A percentile compares a stretch with the other conserved stretches of the same genome.
phyloP scores from a whole-genome alignment of 805 yeast genomes.

The Teunomyces kruisii region DNA sequence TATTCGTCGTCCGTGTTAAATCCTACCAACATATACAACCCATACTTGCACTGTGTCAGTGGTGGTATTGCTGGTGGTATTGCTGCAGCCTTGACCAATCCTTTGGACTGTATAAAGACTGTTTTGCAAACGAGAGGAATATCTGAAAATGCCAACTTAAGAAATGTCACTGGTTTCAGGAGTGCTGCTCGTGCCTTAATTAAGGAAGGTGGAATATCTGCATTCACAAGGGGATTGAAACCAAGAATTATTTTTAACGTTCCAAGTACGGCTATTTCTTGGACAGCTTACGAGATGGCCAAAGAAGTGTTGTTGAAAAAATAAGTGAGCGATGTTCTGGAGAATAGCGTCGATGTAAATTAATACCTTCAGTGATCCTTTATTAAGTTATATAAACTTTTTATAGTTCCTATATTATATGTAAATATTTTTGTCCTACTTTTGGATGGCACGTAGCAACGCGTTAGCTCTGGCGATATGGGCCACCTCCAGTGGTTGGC shows the following conservation, averaged over 20 bases:
- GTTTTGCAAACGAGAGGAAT: conserved; percentile 80
- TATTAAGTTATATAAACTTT: neutral
- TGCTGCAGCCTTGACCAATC: conserved; percentile 94
- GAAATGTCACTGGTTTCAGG: conserved; percentile 61
- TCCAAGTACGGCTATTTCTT: conserved; percentile 94
- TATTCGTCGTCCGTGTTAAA: conserved; percentile 74
- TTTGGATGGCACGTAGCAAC: conserved; percentile 23
- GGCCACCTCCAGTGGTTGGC: conserved; percentile 29
- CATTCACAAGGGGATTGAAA: conserved; percentile 80
- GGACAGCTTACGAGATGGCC: conserved; percentile 98
- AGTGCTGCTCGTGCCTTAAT: conserved; percentile 73
- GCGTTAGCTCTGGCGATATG: conserved; percentile 29
- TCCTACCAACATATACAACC: conserved; percentile 78
- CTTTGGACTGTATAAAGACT: conserved; percentile 91
- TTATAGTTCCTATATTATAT: conserved; percentile 2
- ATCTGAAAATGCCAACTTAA: conserved; percentile 46
- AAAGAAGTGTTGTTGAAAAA: conserved; percentile 58
- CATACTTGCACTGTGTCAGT: conserved; percentile 84
- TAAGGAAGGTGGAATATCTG: conserved; percentile 55
- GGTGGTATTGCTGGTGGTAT: conserved; percentile 95
- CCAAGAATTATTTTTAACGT: conserved; percentile 92
- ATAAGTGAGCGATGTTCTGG: neutral
- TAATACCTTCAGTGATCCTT: neutral
- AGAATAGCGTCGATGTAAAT: neutral
- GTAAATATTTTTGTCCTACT: conserved; percentile 5